Evolutionary conservation across 179 eudicot genomes (phyloP).

Genomic region (Vitellaria paradoxa): DNA sequence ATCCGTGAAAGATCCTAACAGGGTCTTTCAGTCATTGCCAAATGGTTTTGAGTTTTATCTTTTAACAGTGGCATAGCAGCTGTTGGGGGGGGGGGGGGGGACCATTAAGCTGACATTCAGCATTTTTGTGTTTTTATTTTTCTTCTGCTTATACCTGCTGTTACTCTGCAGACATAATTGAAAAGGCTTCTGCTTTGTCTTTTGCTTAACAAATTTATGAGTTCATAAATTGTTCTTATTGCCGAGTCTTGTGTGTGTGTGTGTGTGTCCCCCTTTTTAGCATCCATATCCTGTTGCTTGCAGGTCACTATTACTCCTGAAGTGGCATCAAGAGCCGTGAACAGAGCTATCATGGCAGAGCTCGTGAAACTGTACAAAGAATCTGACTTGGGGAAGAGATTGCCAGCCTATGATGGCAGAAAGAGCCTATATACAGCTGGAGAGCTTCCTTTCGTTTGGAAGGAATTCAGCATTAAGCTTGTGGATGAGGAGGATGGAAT

Average conservation of each 20-base stretch:
- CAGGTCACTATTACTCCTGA: constrained; percentile 69
- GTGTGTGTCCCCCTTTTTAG: neutral
- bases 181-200: constrained; percentile 19
- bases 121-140: constrained; percentile 15
- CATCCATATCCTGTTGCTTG: constrained; percentile 9
- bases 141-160: constrained; percentile 15
- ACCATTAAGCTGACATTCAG: constrained; percentile 30
- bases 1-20: no score
- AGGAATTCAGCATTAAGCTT: constrained; percentile 58
- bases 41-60: no score
- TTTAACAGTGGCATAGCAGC: neutral
- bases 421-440: constrained; percentile 69
- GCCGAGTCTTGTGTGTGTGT: constrained; percentile 9
- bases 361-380: constrained; percentile 60
- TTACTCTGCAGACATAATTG: constrained; percentile 15
- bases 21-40: no score
- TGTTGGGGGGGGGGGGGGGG: constrained; percentile 22
- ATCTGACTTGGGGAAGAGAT: constrained; percentile 62
- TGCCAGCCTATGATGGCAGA: constrained; percentile 79
- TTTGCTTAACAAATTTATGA: constrained; percentile 23
- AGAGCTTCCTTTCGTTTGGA: constrained; percentile 56
- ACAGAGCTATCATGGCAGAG: constrained; percentile 62
- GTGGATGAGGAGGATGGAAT: constrained; percentile 47
- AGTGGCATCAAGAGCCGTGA: constrained; percentile 49
- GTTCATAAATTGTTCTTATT: constrained; percentile 30